Evolutionary conservation across 768 basidiomycete genomes (phyloP).

Genomic region (Leucocoprinus leucothites): DNA sequence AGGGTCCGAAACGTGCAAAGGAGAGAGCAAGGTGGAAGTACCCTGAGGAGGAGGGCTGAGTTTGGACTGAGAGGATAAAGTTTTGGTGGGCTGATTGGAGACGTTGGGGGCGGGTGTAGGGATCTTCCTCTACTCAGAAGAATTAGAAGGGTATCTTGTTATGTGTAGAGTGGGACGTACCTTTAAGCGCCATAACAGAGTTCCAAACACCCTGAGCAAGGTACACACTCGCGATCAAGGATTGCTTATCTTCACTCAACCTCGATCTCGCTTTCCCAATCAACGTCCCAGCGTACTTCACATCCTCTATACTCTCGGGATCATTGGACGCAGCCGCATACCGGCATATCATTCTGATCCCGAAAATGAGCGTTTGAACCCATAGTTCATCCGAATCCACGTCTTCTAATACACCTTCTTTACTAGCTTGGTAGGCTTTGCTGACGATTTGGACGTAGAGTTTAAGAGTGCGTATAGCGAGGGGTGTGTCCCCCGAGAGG

Average conservation of each 20-base stretch:
- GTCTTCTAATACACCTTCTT: slow-evolving; percentile 38
- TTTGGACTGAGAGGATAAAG: slow-evolving; percentile 45
- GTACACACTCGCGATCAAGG: slow-evolving; percentile 56
- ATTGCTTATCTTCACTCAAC: slow-evolving; percentile 44
- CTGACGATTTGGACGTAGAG: slow-evolving; percentile 83
- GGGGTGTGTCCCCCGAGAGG: slow-evolving; percentile 51
- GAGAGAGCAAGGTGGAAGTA: slow-evolving; percentile 84
- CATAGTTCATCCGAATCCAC: slow-evolving; percentile 68
- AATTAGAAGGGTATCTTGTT: not conserved
- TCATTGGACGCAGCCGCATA: slow-evolving; percentile 24
- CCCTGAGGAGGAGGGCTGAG: slow-evolving; percentile 49
- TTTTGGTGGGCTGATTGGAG: slow-evolving; percentile 55
- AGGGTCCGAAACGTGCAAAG: slow-evolving; percentile 58
- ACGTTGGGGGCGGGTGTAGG: slow-evolving; percentile 52
- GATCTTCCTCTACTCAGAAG: slow-evolving; percentile 55
- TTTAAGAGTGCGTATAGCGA: slow-evolving; percentile 72
- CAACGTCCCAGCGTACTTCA: slow-evolving; percentile 56
- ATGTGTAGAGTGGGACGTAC: slow-evolving; percentile 31
- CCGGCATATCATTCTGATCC: slow-evolving; percentile 73
- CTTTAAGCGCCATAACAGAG: slow-evolving; percentile 64
- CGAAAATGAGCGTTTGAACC: slow-evolving; percentile 76
- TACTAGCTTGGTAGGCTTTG: slow-evolving; percentile 71
- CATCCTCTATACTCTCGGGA: slow-evolving; percentile 42
- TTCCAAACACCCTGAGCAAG: slow-evolving; percentile 75
- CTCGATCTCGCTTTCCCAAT: slow-evolving; percentile 60